Percentiles rank a stretch among this genome's conserved stretches.
phyloP scores from a whole-genome alignment of 768 basidiomycete genomes.

The Sarcodon sp. region DNA sequence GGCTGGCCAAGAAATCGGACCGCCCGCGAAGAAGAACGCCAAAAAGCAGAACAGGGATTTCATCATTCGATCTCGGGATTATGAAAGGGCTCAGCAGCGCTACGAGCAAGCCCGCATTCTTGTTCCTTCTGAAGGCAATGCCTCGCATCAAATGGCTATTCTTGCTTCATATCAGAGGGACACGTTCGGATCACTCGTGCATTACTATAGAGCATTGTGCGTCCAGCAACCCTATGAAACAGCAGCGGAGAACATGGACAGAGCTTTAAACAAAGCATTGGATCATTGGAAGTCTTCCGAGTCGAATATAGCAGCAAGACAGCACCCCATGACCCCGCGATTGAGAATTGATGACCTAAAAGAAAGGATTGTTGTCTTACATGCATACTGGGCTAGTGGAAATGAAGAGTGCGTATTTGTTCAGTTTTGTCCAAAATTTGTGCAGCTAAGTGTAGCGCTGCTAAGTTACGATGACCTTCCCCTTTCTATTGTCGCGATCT shows the following conservation, averaged over 20 bases:
- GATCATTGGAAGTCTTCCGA: slow-evolving; percentile 41
- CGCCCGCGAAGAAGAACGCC: slow-evolving; percentile 21
- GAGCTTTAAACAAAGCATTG: slow-evolving; percentile 51
- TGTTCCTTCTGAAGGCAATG: slow-evolving; percentile 82
- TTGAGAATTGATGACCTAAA: slow-evolving; percentile 53
- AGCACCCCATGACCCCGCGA: slow-evolving; percentile 27
- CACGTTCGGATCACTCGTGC: slow-evolving; percentile 64
- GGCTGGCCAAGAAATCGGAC: slow-evolving; percentile 54
- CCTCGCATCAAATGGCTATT: slow-evolving; percentile 94
- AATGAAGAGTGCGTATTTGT: slow-evolving; percentile 39
- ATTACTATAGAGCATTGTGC: slow-evolving; percentile 89
- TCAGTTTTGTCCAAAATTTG: slow-evolving; percentile 1
- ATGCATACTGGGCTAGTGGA: slow-evolving; percentile 55
- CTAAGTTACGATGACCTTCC: not conserved
- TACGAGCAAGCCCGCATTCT: slow-evolving; percentile 81
- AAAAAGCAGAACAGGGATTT: slow-evolving; percentile 4
- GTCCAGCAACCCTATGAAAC: slow-evolving; percentile 80
- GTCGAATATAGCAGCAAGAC: slow-evolving; percentile 9
- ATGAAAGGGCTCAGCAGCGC: slow-evolving; percentile 61
- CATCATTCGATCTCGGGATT: slow-evolving; percentile 47
- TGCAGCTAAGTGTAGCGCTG: not conserved
- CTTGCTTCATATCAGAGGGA: slow-evolving; percentile 78
- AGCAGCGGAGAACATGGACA: slow-evolving; percentile 74
- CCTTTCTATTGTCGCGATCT: slow-evolving; percentile 25
- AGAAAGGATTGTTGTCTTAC: slow-evolving; percentile 61